Evolutionary conservation across 495 filamentous ascomycete genomes (phyloP).

Genomic region (Podospora sp.): DNA sequence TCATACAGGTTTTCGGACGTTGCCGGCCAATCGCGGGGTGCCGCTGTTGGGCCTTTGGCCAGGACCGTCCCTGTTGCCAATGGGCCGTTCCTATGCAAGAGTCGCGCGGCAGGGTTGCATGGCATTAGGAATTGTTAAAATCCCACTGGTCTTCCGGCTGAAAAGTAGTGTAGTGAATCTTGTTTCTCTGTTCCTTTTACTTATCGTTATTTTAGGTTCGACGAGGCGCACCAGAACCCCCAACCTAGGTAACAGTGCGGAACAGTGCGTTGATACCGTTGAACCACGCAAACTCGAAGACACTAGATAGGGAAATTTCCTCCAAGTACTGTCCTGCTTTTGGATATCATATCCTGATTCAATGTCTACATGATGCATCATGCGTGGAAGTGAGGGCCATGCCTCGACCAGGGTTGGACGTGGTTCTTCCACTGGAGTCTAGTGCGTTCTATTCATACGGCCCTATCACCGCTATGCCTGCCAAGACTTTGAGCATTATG

Average conservation of each 20-base stretch:
- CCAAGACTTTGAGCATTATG: too few species aligned
- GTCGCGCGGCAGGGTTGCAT: background rate
- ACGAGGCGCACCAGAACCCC: background rate
- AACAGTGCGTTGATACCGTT: background rate
- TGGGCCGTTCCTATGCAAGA: background rate
- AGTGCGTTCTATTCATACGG: too few species aligned
- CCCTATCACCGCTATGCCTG: too few species aligned
- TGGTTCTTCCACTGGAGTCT: too few species aligned
- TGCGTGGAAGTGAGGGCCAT: too few species aligned
- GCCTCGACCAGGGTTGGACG: too few species aligned
- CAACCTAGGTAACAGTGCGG: background rate
- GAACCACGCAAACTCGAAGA: background rate
- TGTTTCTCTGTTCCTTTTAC: background rate
- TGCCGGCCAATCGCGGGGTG: slow-evolving; percentile 23
- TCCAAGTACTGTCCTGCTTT: too few species aligned
- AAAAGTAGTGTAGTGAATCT: background rate
- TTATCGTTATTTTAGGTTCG: background rate
- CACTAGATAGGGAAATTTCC: too few species aligned
- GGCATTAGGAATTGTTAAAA: background rate
- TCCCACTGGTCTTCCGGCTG: background rate
- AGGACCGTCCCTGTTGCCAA: background rate
- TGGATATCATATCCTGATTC: too few species aligned
- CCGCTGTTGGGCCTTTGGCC: slow-evolving; percentile 4
- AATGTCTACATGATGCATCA: too few species aligned
- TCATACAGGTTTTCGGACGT: slow-evolving; percentile 28